Base-by-base conservation (phyloP, 305 asterid species). In the Fraxinus latifolia region DNA sequence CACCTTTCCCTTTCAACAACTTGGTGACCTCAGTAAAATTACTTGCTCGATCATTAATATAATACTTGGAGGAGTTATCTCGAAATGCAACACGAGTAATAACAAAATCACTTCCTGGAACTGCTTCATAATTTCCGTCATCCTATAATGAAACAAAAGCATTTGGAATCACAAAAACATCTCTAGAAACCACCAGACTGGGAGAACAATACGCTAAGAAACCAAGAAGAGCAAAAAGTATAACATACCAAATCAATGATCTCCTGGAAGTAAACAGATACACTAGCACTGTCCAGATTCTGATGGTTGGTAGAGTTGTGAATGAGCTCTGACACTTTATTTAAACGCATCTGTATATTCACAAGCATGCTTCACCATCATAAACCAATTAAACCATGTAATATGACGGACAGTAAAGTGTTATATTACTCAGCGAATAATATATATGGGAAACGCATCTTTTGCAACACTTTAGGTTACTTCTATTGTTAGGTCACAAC, bases 261-360 rank as follows among this genome's bases (percentile, higher is more conserved):
- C 92, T 94, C 98, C 87, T 96, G 98, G 88, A 96, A 96, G 87
- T 92, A 97, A 85, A 96, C 98, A 7, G 99, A 96, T 14, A 96
- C 99, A 31, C 98, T 92, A 7, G 98, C 98, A 87, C 94, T 91
- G 7, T 93, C 98, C 88, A 96, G 84, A 88, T 96, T 96, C 91
- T 96, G 99, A 83, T 94, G 95, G 87, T 96, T 96, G n/a, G 92
- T 91, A 2, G 99, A 96, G 89, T 93, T 92, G 89, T 96, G 98
- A 85, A 94, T 96, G 65, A 96, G 97, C 93, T 96, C 99, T 0
- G 98, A 96, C 65, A 96, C 99, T 89, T 93, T 96, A 85, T 94
- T 96, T 5, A 96, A 92, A 87, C 98, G 91, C 99, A 96, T 96
- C 99, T 96, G 94, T 91, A 74, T 23, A 83, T 62, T 76, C 11